phyloP scores from a whole-genome alignment of 2,329 filamentous ascomycete genomes.

The Cadophora luteo-olivacea region DNA sequence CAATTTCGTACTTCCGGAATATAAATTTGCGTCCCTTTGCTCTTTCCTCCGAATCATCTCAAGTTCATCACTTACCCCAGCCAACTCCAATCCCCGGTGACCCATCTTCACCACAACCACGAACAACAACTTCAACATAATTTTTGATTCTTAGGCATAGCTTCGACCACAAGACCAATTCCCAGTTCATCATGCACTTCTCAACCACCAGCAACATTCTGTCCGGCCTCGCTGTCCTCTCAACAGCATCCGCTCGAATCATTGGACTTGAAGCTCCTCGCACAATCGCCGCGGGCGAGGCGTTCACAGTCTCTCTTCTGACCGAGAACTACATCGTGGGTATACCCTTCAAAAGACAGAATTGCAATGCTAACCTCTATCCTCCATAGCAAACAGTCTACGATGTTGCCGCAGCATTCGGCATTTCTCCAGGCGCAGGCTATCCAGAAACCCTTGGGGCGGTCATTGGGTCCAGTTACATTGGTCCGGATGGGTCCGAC shows the following conservation, averaged over 20 bases:
- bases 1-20: background rate
- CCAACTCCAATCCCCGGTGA: background rate
- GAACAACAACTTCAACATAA: background rate
- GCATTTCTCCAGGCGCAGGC: constrained; percentile 30
- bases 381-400: constrained; percentile 32
- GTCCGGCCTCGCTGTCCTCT: constrained; percentile 22
- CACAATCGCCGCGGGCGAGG: constrained; percentile 33
- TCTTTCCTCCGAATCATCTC: background rate
- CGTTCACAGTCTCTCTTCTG: constrained; percentile 35
- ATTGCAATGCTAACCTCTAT: background rate
- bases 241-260: constrained; percentile 33
- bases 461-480: constrained; percentile 32
- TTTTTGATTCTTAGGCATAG: background rate
- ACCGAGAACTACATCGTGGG: constrained; percentile 29
- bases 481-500: constrained; percentile 32
- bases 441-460: constrained; percentile 29
- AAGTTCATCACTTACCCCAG: background rate
- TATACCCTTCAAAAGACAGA: too few species aligned
- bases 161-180: background rate
- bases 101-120: background rate
- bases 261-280: constrained; percentile 34
- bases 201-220: constrained; percentile 12
- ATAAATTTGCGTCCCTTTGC: background rate
- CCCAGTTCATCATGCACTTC: constrained; percentile 21
- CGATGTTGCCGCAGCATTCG: constrained; percentile 33